Percentiles rank a stretch among this genome's conserved stretches.
Evolutionary conservation across 192 early-diverging fungal species (phyloP).

Genomic region (Thamnidium elegans): DNA sequence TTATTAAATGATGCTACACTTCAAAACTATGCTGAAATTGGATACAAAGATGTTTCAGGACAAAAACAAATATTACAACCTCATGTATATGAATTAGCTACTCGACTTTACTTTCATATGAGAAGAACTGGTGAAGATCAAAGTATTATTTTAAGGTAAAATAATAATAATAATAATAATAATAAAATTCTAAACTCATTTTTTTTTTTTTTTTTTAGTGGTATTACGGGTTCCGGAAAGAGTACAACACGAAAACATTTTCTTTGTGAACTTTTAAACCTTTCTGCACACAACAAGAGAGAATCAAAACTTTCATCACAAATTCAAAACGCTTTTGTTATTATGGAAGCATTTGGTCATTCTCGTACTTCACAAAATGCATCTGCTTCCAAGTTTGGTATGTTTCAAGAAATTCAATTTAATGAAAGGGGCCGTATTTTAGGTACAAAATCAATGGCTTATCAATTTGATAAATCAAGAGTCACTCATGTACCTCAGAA

Average conservation of each 20-base stretch:
- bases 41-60: constrained; percentile 43
- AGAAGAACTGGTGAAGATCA: constrained; percentile 72
- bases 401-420: constrained; percentile 92
- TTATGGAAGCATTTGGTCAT: constrained; percentile 81
- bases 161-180: constrained; percentile 4
- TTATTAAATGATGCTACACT: constrained; percentile 46
- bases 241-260: constrained; percentile 66
- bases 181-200: constrained; percentile 3
- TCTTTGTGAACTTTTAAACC: constrained; percentile 65
- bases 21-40: constrained; percentile 52
- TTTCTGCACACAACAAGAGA: constrained; percentile 71
- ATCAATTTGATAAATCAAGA: constrained; percentile 60
- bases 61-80: constrained; percentile 41
- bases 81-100: constrained; percentile 67
- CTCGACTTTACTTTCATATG: constrained; percentile 69
- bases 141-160: constrained; percentile 61
- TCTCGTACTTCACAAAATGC: constrained; percentile 62
- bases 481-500: constrained; percentile 53
- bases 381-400: constrained; percentile 73
- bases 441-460: constrained; percentile 79
- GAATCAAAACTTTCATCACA: constrained; percentile 72
- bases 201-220: constrained; percentile 47
- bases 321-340: constrained; percentile 63
- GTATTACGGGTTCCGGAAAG: constrained; percentile 86
- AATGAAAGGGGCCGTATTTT: constrained; percentile 76